Percentiles rank a stretch among this genome's conserved stretches.
These are phyloP conservation scores for Phytophthora macrochlamydospora DNA, from an alignment of 352 stramenopile genomes.

Conservation along the genomic window DNA sequence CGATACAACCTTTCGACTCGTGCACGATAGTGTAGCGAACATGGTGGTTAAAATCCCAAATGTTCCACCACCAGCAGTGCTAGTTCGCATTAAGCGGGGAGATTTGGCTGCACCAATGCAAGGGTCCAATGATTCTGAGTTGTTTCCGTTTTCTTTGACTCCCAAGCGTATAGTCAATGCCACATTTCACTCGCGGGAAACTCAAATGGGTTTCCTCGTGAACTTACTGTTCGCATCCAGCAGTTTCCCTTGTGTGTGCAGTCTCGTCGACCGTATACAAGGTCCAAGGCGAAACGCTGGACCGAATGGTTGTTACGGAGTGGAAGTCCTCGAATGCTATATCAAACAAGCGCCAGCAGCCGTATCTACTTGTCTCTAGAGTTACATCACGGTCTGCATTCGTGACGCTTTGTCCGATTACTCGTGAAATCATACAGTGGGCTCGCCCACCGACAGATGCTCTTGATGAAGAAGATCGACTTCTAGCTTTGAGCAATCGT, in stretches of 20 bases:
- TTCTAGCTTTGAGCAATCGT: background rate
- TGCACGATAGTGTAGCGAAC: constrained; percentile 6
- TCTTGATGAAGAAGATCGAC: constrained; percentile 8
- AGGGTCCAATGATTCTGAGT: background rate
- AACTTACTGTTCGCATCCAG: constrained; percentile 5
- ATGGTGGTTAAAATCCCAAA: constrained; percentile 4
- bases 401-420: background rate
- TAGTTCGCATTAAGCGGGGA: constrained; percentile 3
- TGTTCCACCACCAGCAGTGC: background rate
- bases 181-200: constrained; percentile 1
- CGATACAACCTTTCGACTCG: constrained; percentile 2
- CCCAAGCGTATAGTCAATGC: background rate
- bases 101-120: background rate
- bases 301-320: constrained; percentile 11
- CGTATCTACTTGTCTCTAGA: constrained; percentile 14
- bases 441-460: background rate
- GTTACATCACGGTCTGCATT: constrained; percentile 4
- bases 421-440: constrained; percentile 4
- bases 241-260: constrained; percentile 20
- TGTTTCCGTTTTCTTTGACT: constrained; percentile 13
- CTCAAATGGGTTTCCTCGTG: background rate
- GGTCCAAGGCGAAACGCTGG: constrained; percentile 16
- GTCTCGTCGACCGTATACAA: constrained; percentile 18
- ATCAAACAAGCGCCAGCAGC: constrained; percentile 14
- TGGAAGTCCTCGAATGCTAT: background rate